Evolutionary conservation across 768 basidiomycete genomes (phyloP).

Genomic region (Agrocybe pediades): DNA sequence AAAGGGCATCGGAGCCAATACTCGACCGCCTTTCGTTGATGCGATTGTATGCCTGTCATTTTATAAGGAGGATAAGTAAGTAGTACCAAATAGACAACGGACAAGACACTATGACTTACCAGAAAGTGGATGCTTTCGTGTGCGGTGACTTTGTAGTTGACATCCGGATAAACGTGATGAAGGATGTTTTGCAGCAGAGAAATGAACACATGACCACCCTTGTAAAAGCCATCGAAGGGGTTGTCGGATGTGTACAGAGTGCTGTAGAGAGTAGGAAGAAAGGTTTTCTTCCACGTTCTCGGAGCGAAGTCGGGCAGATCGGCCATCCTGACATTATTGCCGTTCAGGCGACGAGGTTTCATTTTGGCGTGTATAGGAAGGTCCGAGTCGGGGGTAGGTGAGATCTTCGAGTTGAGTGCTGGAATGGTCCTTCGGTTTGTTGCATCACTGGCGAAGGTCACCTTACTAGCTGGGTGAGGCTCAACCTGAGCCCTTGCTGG

Average conservation of each 20-base stretch:
- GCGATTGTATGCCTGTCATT: slow-evolving; percentile 17
- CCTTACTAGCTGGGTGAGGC: too few species aligned
- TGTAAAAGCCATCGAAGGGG: slow-evolving; percentile 11
- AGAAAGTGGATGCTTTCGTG: slow-evolving; percentile 9
- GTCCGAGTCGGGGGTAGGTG: too few species aligned
- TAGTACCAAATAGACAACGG: not conserved
- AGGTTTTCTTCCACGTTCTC: slow-evolving; percentile 4
- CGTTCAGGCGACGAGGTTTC: not conserved
- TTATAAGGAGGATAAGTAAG: too few species aligned
- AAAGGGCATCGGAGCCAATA: slow-evolving; percentile 14
- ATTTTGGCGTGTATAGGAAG: too few species aligned
- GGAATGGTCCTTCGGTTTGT: too few species aligned
- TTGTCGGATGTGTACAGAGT: slow-evolving; percentile 17
- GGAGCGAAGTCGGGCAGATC: slow-evolving; percentile 16
- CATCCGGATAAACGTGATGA: slow-evolving; percentile 11
- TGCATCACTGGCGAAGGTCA: too few species aligned
- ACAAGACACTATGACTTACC: slow-evolving; percentile 5
- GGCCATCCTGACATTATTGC: slow-evolving; percentile 9
- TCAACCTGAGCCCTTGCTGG: too few species aligned
- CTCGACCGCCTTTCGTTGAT: slow-evolving; percentile 18
- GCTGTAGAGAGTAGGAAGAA: slow-evolving; percentile 19
- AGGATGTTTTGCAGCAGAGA: slow-evolving; percentile 12
- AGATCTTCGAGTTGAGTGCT: too few species aligned
- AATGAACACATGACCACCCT: slow-evolving; percentile 12
- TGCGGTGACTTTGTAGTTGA: slow-evolving; percentile 5